Percentiles rank a stretch among this genome's conserved stretches.
These are phyloP conservation scores for Periconia sp. DNA, from an alignment of 2,329 filamentous ascomycete genomes.

Conservation along the genomic window DNA sequence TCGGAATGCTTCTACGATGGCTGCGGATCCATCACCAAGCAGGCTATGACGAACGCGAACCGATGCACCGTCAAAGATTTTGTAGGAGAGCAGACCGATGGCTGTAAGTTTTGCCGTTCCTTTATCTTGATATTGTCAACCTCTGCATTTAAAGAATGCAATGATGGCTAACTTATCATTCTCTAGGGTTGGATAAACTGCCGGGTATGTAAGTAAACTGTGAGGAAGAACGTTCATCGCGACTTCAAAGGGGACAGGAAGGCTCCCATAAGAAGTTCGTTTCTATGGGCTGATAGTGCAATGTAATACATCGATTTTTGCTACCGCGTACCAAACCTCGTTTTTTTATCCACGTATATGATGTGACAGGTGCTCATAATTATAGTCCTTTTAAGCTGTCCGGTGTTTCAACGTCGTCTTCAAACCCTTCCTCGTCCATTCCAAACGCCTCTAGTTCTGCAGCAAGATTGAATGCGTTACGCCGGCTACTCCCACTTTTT, in stretches of 20 bases:
- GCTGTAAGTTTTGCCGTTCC: constrained; percentile 14
- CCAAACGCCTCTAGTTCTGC: too few relatives aligned
- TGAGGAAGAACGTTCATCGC: neutral
- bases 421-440: too few relatives aligned
- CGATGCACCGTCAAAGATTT: constrained; percentile 24
- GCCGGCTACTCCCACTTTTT: too few relatives aligned
- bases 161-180: constrained; percentile 2
- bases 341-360: too few relatives aligned
- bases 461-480: too few relatives aligned
- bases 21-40: constrained; percentile 23
- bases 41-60: constrained; percentile 23
- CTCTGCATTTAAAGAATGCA: neutral
- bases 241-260: neutral
- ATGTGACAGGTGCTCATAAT: too few relatives aligned
- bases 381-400: too few relatives aligned
- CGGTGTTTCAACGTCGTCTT: too few relatives aligned
- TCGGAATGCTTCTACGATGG: constrained; percentile 22
- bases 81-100: constrained; percentile 21
- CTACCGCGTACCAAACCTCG: too few relatives aligned
- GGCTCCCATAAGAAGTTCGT: neutral
- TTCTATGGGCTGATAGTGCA: neutral
- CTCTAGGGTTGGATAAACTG: constrained; percentile 4
- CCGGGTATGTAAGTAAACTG: constrained; percentile 1
- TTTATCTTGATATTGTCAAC: neutral
- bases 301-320: too few relatives aligned